Base-by-base conservation (phyloP, 2,329 filamentous ascomycete genomes). In the Ophiostoma sp. region DNA sequence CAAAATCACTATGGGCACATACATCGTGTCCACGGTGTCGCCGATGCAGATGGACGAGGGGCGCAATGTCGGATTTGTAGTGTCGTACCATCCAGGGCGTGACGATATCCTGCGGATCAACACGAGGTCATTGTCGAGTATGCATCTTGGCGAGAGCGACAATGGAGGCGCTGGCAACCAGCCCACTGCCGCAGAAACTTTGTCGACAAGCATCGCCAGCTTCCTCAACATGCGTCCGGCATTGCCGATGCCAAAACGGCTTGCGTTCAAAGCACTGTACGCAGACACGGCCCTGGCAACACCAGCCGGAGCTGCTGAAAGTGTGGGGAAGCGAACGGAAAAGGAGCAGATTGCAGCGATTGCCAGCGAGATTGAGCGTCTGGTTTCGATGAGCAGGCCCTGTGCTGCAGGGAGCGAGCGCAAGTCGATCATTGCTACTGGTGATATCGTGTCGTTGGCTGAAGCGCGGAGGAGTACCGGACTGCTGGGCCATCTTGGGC, bases 391-490 rank as follows among this genome's bases (percentile, higher is more conserved):
- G 64, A 80, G 76, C 64, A 82, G 82, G 72, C 78, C 80, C 44
- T 76, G 74, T 45, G 78, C 75, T 18, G 77, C 75, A 42, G 75
- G 71, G 45, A 72, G n/a, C 79, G 76, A 6, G 81, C 77, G 77
- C 52, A 80, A 81, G 73, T 77, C 76, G 27, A 78, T 87, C 4
- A 74, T 89, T 27, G 82, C 85, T 72, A 82, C 79, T 70, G 83
- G 81, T 0, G 90, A 94, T 74, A 91, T 99, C 66, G 92, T 99
- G 66, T 91, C 90, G 38, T 77, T 96, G 67, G 87, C 87, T 1
- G 93, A 97, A 75, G 95, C 95, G 68, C 94, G 87, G 83, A 90
- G 86, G 81, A 93, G 89, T 70, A 97, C 94, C 0, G 91, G 93
- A 0, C 83, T 96, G 73, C 77, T 98, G 66, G 94, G 97, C 78